These are phyloP conservation scores for Phytopythium aichiense DNA, from an alignment of 352 stramenopile species.

Conservation along the genomic window DNA sequence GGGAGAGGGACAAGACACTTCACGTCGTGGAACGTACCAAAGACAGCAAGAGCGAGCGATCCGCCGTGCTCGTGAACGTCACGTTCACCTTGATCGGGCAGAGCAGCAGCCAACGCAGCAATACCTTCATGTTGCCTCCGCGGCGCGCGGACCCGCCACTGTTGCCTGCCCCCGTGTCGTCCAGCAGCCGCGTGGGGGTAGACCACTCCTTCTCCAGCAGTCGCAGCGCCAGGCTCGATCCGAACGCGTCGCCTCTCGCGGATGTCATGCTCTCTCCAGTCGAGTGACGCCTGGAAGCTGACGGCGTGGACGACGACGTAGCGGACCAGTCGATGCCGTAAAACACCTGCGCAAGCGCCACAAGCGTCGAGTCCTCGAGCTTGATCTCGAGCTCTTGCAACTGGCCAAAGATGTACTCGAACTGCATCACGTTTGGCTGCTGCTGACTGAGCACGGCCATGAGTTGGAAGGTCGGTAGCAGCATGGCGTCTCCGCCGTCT, in stretches of 20 bases:
- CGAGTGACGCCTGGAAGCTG: not conserved
- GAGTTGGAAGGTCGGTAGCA: constrained; percentile 75
- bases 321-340: constrained; percentile 63
- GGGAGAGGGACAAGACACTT: not conserved
- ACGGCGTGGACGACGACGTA: not conserved
- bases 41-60: constrained; percentile 77
- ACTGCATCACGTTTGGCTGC: constrained; percentile 63
- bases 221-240: constrained; percentile 47
- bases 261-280: not conserved
- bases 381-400: constrained; percentile 87
- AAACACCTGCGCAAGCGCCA: constrained; percentile 73
- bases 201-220: constrained; percentile 59
- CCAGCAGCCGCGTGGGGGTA: constrained; percentile 34
- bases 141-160: constrained; percentile 22
- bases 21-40: constrained; percentile 26
- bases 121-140: constrained; percentile 65
- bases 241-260: constrained; percentile 9
- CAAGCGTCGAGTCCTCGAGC: constrained; percentile 71
- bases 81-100: constrained; percentile 86
- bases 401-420: constrained; percentile 86
- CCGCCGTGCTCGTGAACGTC: constrained; percentile 83
- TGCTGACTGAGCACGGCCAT: constrained; percentile 71
- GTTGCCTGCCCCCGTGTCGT: constrained; percentile 19
- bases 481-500: constrained; percentile 19
- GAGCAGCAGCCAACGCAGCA: constrained; percentile 74